Evolutionary conservation across 2,329 filamentous ascomycete genomes (phyloP).

Genomic region (Colletotrichum sansevieriae): DNA sequence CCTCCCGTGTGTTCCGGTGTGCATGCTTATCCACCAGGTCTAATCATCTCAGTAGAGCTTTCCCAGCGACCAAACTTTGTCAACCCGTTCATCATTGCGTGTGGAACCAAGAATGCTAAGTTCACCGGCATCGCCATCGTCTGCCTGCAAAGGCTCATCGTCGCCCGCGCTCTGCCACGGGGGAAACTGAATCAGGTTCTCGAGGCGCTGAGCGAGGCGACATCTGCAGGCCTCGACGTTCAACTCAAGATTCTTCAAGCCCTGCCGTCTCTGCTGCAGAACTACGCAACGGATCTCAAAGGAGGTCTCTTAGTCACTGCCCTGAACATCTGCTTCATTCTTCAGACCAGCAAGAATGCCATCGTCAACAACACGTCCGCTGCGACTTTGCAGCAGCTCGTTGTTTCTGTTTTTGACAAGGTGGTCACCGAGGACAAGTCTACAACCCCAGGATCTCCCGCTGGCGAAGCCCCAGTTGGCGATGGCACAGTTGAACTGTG

Average conservation of each 20-base stretch:
- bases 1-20: slow-evolving; percentile 43
- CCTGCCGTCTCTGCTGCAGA: slow-evolving; percentile 88
- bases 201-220: slow-evolving; percentile 87
- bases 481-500: slow-evolving; percentile 76
- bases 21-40: not conserved
- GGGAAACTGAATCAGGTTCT: slow-evolving; percentile 87
- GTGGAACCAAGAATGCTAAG: slow-evolving; percentile 89
- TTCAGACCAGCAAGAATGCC: slow-evolving; percentile 92
- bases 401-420: slow-evolving; percentile 94
- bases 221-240: slow-evolving; percentile 84
- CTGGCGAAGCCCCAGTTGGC: slow-evolving; percentile 76
- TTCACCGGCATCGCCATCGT: slow-evolving; percentile 89
- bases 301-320: slow-evolving; percentile 85
- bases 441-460: slow-evolving; percentile 65
- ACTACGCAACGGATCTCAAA: slow-evolving; percentile 85
- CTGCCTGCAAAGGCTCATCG: slow-evolving; percentile 89
- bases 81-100: slow-evolving; percentile 94
- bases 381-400: slow-evolving; percentile 94
- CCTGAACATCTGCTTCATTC: slow-evolving; percentile 89
- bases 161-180: slow-evolving; percentile 82
- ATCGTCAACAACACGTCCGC: slow-evolving; percentile 96
- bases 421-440: slow-evolving; percentile 81
- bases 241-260: slow-evolving; percentile 97
- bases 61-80: slow-evolving; percentile 85
- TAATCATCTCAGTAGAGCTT: slow-evolving; percentile 72